Evolutionary conservation across 2,329 filamentous ascomycete genomes (phyloP).

Genomic region (Penicillium sp.): DNA sequence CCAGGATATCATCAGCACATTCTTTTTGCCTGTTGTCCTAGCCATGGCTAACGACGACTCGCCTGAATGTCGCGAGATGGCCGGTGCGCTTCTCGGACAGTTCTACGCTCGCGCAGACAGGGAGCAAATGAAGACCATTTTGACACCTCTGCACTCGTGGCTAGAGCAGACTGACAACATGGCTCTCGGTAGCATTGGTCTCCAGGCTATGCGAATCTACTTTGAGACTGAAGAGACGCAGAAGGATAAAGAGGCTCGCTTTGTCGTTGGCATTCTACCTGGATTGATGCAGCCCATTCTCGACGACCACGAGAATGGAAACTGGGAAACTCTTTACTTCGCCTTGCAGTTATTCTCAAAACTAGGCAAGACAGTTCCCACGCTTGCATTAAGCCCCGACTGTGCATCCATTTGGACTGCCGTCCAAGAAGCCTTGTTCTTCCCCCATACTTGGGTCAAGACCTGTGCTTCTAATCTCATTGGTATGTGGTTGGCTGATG

Average conservation of each 20-base stretch:
- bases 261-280: slow-evolving; percentile 55
- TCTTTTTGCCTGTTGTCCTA: slow-evolving; percentile 83
- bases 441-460: slow-evolving; percentile 72
- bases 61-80: slow-evolving; percentile 77
- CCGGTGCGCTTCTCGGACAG: slow-evolving; percentile 73
- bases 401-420: slow-evolving; percentile 68
- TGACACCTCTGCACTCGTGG: slow-evolving; percentile 71
- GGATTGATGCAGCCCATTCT: slow-evolving; percentile 53
- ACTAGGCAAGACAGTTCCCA: slow-evolving; percentile 65
- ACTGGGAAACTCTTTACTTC: slow-evolving; percentile 71
- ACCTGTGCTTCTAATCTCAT: slow-evolving; percentile 71
- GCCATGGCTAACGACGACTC: slow-evolving; percentile 86
- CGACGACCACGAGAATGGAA: slow-evolving; percentile 51
- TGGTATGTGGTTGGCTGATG: slow-evolving; percentile 74
- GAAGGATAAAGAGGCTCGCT: slow-evolving; percentile 65
- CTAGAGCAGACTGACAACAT: slow-evolving; percentile 70
- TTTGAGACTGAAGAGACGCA: slow-evolving; percentile 67
- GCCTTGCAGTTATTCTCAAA: slow-evolving; percentile 68
- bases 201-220: slow-evolving; percentile 80
- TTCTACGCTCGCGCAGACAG: slow-evolving; percentile 75
- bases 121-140: slow-evolving; percentile 68
- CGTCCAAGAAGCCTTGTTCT: slow-evolving; percentile 67
- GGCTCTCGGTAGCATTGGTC: slow-evolving; percentile 67
- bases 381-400: slow-evolving; percentile 59
- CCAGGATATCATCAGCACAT: slow-evolving; percentile 74